phyloP scores from a whole-genome alignment of 192 early-diverging fungal species.

The Helicostylum pulchrum region DNA sequence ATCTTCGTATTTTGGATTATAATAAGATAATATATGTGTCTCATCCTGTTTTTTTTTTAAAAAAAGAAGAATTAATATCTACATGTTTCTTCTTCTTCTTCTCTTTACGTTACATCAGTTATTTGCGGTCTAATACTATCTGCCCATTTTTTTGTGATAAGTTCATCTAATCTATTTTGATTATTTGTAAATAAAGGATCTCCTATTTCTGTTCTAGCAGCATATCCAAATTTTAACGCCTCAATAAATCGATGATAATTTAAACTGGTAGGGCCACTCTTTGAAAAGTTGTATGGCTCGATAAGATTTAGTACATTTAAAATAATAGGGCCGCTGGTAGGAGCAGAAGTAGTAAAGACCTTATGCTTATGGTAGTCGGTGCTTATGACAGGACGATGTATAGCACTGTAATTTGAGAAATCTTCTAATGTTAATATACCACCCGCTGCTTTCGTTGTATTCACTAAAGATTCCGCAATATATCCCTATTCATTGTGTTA shows the following conservation, averaged over 20 bases:
- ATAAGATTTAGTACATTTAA: conserved; percentile 82
- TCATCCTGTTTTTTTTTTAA: conserved; percentile 21
- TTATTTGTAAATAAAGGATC: conserved; percentile 76
- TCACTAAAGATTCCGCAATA: conserved; percentile 66
- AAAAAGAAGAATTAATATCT: neutral
- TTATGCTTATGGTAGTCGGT: conserved; percentile 76
- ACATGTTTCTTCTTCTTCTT: neutral
- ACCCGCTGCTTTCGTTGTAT: conserved; percentile 54
- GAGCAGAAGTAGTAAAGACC: conserved; percentile 67
- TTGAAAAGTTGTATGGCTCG: conserved; percentile 71
- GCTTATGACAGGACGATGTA: conserved; percentile 56
- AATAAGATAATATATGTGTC: conserved; percentile 69
- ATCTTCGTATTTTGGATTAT: conserved; percentile 75
- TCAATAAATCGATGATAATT: conserved; percentile 84
- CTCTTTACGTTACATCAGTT: conserved; percentile 45
- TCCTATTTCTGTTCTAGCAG: conserved; percentile 73
- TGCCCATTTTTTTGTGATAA: conserved; percentile 71
- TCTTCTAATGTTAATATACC: conserved; percentile 79
- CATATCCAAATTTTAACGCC: conserved; percentile 82
- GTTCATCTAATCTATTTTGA: conserved; percentile 51
- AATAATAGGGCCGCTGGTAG: conserved; percentile 81
- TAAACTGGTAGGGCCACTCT: conserved; percentile 51
- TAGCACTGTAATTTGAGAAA: conserved; percentile 62
- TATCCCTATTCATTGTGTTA: conserved; percentile 31
- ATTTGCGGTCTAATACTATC: conserved; percentile 62